Percentiles rank a stretch among this genome's conserved stretches.
Evolutionary conservation across 139 green algal species (phyloP).

Genomic region (Bryopsis sp.): DNA sequence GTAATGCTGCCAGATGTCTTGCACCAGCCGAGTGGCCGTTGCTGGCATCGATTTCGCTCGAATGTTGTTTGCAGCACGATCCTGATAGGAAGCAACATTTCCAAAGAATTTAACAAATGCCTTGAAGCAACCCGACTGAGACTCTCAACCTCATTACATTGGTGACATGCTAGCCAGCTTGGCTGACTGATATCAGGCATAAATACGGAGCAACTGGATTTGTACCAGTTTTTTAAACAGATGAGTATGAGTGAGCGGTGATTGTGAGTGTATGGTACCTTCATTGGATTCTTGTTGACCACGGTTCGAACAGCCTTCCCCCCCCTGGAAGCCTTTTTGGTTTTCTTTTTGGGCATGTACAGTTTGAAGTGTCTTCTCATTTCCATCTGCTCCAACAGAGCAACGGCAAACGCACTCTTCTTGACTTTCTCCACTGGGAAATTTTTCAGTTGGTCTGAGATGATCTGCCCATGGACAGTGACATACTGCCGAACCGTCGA

Average conservation of each 20-base stretch:
- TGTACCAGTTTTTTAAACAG: no score
- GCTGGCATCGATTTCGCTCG: constrained; percentile 79
- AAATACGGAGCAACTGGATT: no score
- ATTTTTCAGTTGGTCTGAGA: constrained; percentile 77
- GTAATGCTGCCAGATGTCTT: constrained; percentile 71
- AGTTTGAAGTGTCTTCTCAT: constrained; percentile 72
- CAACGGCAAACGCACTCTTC: constrained; percentile 52
- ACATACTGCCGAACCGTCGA: constrained; percentile 78
- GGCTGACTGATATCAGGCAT: no score
- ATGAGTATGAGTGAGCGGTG: no score
- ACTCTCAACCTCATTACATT: no score
- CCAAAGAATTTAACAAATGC: not conserved
- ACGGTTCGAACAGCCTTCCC: not conserved
- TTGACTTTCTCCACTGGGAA: constrained; percentile 59
- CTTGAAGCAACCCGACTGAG: not conserved
- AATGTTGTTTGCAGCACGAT: constrained; percentile 30
- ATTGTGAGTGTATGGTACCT: no score
- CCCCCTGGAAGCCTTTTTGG: not conserved
- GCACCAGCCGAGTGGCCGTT: constrained; percentile 86
- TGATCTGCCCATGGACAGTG: constrained; percentile 87
- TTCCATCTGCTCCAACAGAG: constrained; percentile 61
- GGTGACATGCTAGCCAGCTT: no score
- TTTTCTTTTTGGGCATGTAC: constrained; percentile 52
- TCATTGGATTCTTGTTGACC: constrained; percentile 66
- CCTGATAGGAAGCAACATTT: constrained; percentile 21